phyloP scores from a whole-genome alignment of 306 rosid genomes.

The Lithocarpus polystachyus region DNA sequence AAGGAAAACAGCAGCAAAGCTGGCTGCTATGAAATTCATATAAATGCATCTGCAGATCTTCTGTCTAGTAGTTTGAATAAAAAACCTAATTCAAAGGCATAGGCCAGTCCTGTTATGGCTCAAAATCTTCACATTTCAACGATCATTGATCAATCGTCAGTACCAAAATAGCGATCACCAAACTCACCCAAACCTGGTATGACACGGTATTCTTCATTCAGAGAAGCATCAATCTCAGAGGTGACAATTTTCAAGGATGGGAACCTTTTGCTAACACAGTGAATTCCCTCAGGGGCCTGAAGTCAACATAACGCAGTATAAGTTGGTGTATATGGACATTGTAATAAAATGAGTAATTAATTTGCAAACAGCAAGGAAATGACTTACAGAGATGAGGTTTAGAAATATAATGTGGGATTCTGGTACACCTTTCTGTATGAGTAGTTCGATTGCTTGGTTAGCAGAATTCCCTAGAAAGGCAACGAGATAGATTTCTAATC shows the following conservation, averaged over 20 bases:
- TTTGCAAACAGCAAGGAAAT: slow-evolving; percentile 4
- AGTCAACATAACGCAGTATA: slow-evolving; percentile 1
- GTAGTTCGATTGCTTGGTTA: slow-evolving; percentile 91
- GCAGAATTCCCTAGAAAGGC: slow-evolving; percentile 82
- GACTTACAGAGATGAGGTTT: slow-evolving; percentile 89
- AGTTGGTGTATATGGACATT: slow-evolving; percentile 2
- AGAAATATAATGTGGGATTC: slow-evolving; percentile 89
- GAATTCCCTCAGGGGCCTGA: slow-evolving; percentile 98
- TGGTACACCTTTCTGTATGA: slow-evolving; percentile 93
- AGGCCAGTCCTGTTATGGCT: not conserved
- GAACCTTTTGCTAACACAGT: slow-evolving; percentile 78
- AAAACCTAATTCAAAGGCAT: not conserved
- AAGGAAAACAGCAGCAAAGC: not conserved
- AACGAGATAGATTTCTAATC: slow-evolving; percentile 20
- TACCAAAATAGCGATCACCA: slow-evolving; percentile 95
- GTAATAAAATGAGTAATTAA: not conserved
- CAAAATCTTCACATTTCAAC: not conserved
- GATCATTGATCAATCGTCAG: slow-evolving; percentile 44
- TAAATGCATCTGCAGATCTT: not conserved
- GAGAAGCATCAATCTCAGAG: slow-evolving; percentile 81
- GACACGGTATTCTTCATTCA: slow-evolving; percentile 83
- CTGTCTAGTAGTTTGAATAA: not conserved
- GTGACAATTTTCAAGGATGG: slow-evolving; percentile 90
- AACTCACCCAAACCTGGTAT: slow-evolving; percentile 94
- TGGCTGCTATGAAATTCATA: not conserved